Evolutionary conservation across 1,284 basidiomycete species (phyloP), one percentile per base, ranked within the genome.

Genomic region (Tylopilus sp.): DNA sequence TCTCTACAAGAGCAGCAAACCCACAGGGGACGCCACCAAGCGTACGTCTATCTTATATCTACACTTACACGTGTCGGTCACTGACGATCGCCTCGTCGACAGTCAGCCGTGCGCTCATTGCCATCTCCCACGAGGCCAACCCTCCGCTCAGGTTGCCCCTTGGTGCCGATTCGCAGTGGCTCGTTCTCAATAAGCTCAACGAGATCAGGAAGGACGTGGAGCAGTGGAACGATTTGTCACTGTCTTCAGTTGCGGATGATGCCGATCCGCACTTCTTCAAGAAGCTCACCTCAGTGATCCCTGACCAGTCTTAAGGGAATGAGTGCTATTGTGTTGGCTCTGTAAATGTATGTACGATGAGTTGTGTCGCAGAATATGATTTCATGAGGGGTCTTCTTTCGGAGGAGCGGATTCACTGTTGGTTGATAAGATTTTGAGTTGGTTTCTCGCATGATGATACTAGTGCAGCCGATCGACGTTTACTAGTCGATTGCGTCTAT

Each of bases 81-180:
- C 40, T 50, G 26, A 59, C 15, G 8, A 32, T 22, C 17, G 22
- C 26, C 1, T 50, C 22, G 5, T 55, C 15, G 1, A 45, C 40
- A 60, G 64, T 64, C 17, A 41, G 54, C 31, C 60, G 53, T 1
- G 64, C 64, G 1, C 50, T 63, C 25, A 50, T 63, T 8, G 24
- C 32, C 20, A 41, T 63, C 41, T 63, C 62, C 26, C 51, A 48
- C 22, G 64, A 53, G 39, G 41, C 50, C 42, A 54, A 66, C 19
- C 64, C 61, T 5, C 62, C 61, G 33, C 33, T 64, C 19, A 63
- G 62, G 36, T 39, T 63, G 15, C 62, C 62, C 7, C n/a, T 63
- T 31, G 64, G 62, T 11, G 11, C 43, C 1, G 64, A 63, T 19
- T 14, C 64, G n/a, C 64, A 66, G 37, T 55, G 41, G 32, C 1